Base-by-base conservation (phyloP, 106 monocot species). In the Gastrodia elata region DNA sequence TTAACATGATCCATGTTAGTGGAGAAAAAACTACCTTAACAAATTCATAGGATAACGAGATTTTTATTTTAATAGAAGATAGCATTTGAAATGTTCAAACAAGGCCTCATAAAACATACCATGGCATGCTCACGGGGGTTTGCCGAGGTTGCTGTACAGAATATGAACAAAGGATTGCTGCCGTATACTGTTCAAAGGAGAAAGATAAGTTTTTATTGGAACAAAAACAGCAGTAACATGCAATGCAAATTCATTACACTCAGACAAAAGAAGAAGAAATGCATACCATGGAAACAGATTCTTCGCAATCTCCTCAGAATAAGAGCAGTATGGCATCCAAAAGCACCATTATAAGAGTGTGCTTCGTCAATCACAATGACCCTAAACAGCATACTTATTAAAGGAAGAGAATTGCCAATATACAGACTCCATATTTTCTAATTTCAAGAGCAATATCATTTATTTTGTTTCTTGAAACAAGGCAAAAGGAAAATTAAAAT, bases 111-210 rank as follows among this genome's bases (percentile, higher is more conserved):
- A 67, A 18, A 67, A 39, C 83, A 75, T 92, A 96, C 95, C 97
- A 97, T 88, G 35, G 86, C 84, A 87, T 97, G 97, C 72, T 97
- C 92, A 64, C 81, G 76, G 39, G 97, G 97, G 41, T 97, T 93
- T 68, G 87, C 97, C 70, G 86, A 92, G 24, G 97, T 97, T 43
- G 97, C 97, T n/a, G 90, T 97, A 74, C 86, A 88, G 57, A 97
- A 93, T 72, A 97, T 83, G 78, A 97, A 97, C 30, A 84, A 86
- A 43, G 97, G 92, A 72, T 83, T 74, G 71, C 78, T 83, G 10
- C 90, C 90, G 83, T 97, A 90, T 39, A 85, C 92, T 95, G 89
- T 73, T 34, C 56, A 79, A 44, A 26, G 25, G 46, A 75, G 71
- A 46, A 76, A 77, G 10, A 9, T 15, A 9, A 39, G 3, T 65